Base-by-base conservation (phyloP, 2,329 filamentous ascomycete species). In the Cladophialophora exuberans region DNA sequence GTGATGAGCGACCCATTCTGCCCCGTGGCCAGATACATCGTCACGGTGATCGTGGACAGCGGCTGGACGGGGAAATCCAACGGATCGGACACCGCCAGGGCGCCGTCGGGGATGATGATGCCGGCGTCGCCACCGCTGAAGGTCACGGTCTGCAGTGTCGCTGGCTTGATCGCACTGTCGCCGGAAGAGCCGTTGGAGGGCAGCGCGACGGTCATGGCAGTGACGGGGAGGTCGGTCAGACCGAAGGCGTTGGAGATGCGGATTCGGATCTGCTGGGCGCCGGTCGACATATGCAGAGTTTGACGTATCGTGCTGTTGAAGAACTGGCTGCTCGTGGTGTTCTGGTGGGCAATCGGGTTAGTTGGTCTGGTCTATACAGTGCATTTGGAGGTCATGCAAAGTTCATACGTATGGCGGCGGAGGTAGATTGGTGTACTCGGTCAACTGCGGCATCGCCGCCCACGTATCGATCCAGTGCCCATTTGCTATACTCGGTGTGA, bases 231-330 rank as follows among this genome's bases (percentile, higher is more conserved):
- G 59, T 83, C 78, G 30, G 77, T 82, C 1, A 75, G 67, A 2
- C 86, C 84, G 61, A 88, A 88, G 0, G 79, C 81, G 65, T 89
- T 88, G 38, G 83, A 86, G 46, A 88, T 75, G 41, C 82, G 80
- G 30, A 88, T 70, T 7, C 85, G 82, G 57, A 88, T 77, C 18
- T 81, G 76, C 2, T 77, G 70, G 2, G 80, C 78, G 1, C 76
- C 78, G 3, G 85, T 75, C 6, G 83, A 82, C 61, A 85, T 72
- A 60, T 83, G 81, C 11, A 87, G 67, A 0, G 85, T 88, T 68
- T 88, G 85, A 2, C 85, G 83, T 59, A 88, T 77, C 0, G 85
- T 87, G 1, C 83, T 79, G 63, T 87, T 81, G 41, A 73, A 70
- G 65, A 87, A 86, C 4, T 83, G 77, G n/a, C 73, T 67, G 9